Base-by-base conservation (phyloP, 352 stramenopile species). In the Globisporangium barbulae region DNA sequence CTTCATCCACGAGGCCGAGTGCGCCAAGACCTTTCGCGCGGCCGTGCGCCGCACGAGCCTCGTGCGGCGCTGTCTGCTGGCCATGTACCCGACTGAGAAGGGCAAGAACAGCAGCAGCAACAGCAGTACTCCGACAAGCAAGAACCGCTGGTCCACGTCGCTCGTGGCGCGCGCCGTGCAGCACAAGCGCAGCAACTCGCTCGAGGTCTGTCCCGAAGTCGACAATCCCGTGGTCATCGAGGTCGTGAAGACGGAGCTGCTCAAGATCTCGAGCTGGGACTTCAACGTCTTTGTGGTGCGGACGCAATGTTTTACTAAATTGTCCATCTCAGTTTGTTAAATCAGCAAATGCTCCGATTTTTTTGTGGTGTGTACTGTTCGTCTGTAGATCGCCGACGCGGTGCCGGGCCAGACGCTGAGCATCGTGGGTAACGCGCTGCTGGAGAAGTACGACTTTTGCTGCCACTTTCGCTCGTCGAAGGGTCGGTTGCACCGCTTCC, bases 1-100 rank as follows among this genome's bases (percentile, higher is more conserved):
- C 69, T 94, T 88, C 62, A 79, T 91, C 61, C 83, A 90, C 61
- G 83, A 91, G 60, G 72, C 75, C 13, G 83, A 90, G 54, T 87
- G 73, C 47, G 77, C 72, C 48, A 90, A 89, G 68, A 88, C 71
- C 5, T 90, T 91, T 42, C 81, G 81, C 17, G 78, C 76, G 4
- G 81, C 83, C 9, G 62, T 92, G 59, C 79, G 81, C 5, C 81
- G 83, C 48, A 92, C 83, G 28, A 92, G 85, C 44, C 81, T 94
- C 55, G 67, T 92, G 31, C 82, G 82, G 21, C 77, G 82, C 17
- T 92, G 81, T 69, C 61, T 94, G 7, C 67, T 85, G 30, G 81
- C 81, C 52, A 92, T 92, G 83, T 88, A 89, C 31, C 78, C 81
- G 30, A 68, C 65, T 5, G 71, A 88, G 21, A 71, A 79, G 65